Conservation (phyloP, 352 stramenopile genomes). For the Globisporangium solare region DNA sequence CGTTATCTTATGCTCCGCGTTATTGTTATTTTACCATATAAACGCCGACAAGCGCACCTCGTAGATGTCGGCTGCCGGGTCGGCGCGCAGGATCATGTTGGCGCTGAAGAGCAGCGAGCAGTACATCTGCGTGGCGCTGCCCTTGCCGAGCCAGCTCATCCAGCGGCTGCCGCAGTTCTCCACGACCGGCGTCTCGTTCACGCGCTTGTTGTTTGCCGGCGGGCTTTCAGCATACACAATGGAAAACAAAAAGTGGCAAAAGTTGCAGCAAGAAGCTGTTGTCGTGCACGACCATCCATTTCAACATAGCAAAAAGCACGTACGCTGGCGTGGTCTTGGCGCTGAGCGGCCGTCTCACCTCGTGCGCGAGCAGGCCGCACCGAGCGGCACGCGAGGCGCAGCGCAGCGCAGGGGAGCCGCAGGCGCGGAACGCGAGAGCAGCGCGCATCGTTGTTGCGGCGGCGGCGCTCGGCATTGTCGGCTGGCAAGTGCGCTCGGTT, state of each 20-base stretch:
- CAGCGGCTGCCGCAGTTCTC: conserved; percentile 38
- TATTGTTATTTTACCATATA: too few relatives aligned
- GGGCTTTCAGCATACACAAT: too few relatives aligned
- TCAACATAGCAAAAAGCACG: not conserved
- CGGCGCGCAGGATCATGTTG: conserved; percentile 57
- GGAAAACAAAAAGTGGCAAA: too few relatives aligned
- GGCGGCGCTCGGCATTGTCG: not conserved
- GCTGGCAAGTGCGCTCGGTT: too few relatives aligned
- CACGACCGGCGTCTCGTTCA: conserved; percentile 53
- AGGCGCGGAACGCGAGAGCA: not conserved
- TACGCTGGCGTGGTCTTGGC: not conserved
- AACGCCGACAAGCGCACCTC: too few relatives aligned
- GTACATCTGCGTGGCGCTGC: conserved; percentile 72
- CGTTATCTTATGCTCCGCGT: too few relatives aligned
- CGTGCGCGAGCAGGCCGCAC: not conserved
- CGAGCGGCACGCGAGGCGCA: not conserved
- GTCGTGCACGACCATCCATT: not conserved
- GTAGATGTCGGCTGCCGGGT: conserved; percentile 44
- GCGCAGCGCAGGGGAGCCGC: too few relatives aligned
- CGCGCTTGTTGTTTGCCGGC: conserved; percentile 27
- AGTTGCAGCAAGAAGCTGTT: too few relatives aligned
- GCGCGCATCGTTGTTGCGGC: not conserved
- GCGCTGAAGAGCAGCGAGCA: conserved; percentile 57
- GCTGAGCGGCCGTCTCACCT: not conserved
- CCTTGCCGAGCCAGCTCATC: conserved; percentile 58